phyloP scores from a whole-genome alignment of 257 asterid species.

The Cruciata laevipes region DNA sequence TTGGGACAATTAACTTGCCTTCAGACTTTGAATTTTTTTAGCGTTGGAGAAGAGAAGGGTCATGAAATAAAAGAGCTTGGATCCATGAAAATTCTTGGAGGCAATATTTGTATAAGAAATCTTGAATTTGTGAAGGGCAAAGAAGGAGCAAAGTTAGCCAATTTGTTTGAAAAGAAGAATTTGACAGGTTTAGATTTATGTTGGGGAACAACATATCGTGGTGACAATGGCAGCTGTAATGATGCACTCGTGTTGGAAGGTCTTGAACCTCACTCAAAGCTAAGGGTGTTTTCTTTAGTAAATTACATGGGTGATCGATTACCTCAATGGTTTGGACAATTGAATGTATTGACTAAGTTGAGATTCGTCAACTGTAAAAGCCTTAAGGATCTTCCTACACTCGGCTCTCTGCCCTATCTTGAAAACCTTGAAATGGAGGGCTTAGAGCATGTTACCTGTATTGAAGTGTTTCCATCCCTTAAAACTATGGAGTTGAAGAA shows the following conservation, averaged over 20 bases:
- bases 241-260: constrained; percentile 22
- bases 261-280: constrained; percentile 26
- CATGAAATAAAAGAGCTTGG: constrained; percentile 22
- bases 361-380: too few species aligned
- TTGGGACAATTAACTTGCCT: constrained; percentile 23
- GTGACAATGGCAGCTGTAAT: not conserved
- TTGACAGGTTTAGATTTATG: not conserved
- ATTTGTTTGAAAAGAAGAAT: constrained; percentile 6
- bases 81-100: constrained; percentile 18
- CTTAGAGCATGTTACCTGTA: too few species aligned
- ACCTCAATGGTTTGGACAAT: constrained; percentile 16
- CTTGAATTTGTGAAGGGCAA: constrained; percentile 14
- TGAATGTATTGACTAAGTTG: not conserved
- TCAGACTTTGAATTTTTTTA: not conserved
- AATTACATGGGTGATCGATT: constrained; percentile 14
- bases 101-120: not conserved
- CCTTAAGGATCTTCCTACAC: too few species aligned
- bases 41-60: constrained; percentile 14
- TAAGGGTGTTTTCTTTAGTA: constrained; percentile 8
- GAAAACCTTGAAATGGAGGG: too few species aligned
- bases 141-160: constrained; percentile 14
- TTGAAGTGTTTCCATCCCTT: too few species aligned
- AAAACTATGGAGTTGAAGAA: too few species aligned
- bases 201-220: not conserved
- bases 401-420: too few species aligned